A percentile compares a stretch with the other conserved stretches of the same genome.
These are phyloP conservation scores for Verticillium longisporum DNA, from an alignment of 2,329 filamentous ascomycete genomes.

Conservation along the genomic window DNA sequence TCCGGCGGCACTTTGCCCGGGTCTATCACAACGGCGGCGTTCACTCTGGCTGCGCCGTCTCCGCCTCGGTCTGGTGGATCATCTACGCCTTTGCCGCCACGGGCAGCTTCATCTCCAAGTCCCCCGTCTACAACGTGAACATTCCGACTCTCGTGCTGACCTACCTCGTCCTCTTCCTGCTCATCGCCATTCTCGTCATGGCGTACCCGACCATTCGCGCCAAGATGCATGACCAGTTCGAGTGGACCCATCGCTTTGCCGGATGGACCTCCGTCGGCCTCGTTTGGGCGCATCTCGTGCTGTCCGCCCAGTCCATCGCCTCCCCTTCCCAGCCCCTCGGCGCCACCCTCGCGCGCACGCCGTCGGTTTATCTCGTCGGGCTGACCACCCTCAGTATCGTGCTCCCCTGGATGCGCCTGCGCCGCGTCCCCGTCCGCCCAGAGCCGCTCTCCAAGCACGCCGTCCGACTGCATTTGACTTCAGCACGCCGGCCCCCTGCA, in stretches of 20 bases:
- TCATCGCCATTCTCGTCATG: slow-evolving; percentile 52
- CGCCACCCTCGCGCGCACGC: slow-evolving; percentile 26
- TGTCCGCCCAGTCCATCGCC: slow-evolving; percentile 44
- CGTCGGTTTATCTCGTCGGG: slow-evolving; percentile 60
- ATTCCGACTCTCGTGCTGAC: slow-evolving; percentile 40
- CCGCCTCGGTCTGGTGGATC: slow-evolving; percentile 42
- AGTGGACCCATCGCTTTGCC: slow-evolving; percentile 63
- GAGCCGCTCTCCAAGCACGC: slow-evolving; percentile 68
- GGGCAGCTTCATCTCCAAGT: slow-evolving; percentile 25
- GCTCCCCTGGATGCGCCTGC: slow-evolving; percentile 67
- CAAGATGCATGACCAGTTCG: slow-evolving; percentile 62
- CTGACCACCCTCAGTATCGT: slow-evolving; percentile 58
- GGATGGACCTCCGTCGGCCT: slow-evolving; percentile 61
- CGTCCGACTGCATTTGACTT: slow-evolving; percentile 66
- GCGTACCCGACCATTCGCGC: slow-evolving; percentile 59
- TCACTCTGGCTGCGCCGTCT: slow-evolving; percentile 42
- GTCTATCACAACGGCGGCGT: slow-evolving; percentile 47
- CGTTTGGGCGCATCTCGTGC: slow-evolving; percentile 54
- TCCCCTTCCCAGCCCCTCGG: slow-evolving; percentile 27
- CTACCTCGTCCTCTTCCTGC: slow-evolving; percentile 50
- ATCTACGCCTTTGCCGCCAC: slow-evolving; percentile 27
- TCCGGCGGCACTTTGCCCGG: slow-evolving; percentile 40
- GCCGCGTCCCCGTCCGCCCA: slow-evolving; percentile 59
- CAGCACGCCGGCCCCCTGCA: slow-evolving; percentile 40
- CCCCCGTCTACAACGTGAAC: slow-evolving; percentile 3